A percentile compares a stretch with the other conserved stretches of the same genome.
phyloP scores from a whole-genome alignment of 805 yeast species.

The Candida broadrunensis region DNA sequence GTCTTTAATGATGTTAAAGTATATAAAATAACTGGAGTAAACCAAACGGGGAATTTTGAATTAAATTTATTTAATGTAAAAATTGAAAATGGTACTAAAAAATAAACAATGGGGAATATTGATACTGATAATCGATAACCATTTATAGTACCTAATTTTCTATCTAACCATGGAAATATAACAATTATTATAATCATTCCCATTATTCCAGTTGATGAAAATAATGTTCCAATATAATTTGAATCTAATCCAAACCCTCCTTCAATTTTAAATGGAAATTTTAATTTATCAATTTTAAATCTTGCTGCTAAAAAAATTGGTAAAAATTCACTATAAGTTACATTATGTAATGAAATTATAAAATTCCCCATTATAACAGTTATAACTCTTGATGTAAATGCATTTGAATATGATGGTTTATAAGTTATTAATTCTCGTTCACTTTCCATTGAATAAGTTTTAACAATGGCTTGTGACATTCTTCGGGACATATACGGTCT shows the following conservation, averaged over 20 bases:
- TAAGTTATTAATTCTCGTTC: conserved; percentile 6
- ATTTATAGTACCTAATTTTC: conserved; percentile 25
- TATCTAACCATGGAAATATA: conserved; percentile 32
- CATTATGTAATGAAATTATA: conserved; percentile 29
- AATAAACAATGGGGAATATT: conserved; percentile 31
- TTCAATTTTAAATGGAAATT: conserved; percentile 31
- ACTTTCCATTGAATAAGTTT: conserved; percentile 11
- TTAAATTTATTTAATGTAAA: conserved; percentile 29
- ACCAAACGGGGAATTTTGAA: conserved; percentile 24
- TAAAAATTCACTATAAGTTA: conserved; percentile 32
- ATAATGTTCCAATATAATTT: conserved; percentile 30
- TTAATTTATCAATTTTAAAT: conserved; percentile 19
- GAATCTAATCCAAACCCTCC: conserved; percentile 37
- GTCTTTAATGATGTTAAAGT: conserved; percentile 29
- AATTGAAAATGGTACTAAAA: conserved; percentile 26
- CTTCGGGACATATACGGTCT: conserved; percentile 7
- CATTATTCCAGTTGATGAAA: conserved; percentile 34
- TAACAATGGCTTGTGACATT: conserved; percentile 13
- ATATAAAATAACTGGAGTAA: conserved; percentile 24
- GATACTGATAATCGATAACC: conserved; percentile 30
- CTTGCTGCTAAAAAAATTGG: conserved; percentile 36
- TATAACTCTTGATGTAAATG: conserved; percentile 28
- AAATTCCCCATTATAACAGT: conserved; percentile 31
- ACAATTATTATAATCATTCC: conserved; percentile 30
- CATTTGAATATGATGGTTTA: conserved; percentile 4